A percentile compares a stretch with the other conserved stretches of the same genome.
Evolutionary conservation across 805 yeast species (phyloP).

Genomic region (Candida saitoana): DNA sequence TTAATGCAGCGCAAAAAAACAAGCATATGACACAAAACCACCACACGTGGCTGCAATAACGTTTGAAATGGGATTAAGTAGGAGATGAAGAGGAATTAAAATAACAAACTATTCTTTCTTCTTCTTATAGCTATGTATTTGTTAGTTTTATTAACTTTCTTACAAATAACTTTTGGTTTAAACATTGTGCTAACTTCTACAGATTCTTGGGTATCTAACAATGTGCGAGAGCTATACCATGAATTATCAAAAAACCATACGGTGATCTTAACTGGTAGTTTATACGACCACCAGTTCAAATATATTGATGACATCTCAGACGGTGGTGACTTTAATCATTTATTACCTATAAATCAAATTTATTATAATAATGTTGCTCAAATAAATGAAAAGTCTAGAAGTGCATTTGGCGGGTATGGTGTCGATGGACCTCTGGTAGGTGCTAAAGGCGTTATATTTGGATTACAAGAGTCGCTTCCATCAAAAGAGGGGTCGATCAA

Average conservation of each 20-base stretch:
- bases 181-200: slow-evolving; percentile 29
- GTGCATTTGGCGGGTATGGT: neutral
- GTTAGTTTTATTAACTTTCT: neutral
- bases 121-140: neutral
- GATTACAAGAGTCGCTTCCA: neutral
- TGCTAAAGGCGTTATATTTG: slow-evolving; percentile 9
- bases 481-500: neutral
- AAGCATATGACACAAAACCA: neutral
- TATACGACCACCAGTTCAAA: slow-evolving; percentile 14
- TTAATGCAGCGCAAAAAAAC: too few relatives aligned
- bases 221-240: slow-evolving; percentile 25
- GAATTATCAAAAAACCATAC: slow-evolving; percentile 28
- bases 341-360: slow-evolving; percentile 27
- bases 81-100: neutral
- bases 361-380: slow-evolving; percentile 18
- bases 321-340: slow-evolving; percentile 36
- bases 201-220: slow-evolving; percentile 37
- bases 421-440: slow-evolving; percentile 3
- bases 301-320: slow-evolving; percentile 8
- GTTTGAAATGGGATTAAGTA: neutral
- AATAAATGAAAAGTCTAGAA: slow-evolving; percentile 3
- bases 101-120: neutral
- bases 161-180: slow-evolving; percentile 12
- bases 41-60: neutral
- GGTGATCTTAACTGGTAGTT: slow-evolving; percentile 30